phyloP scores from a whole-genome alignment of 331 rosid species.

The Dryas integrifolia region DNA sequence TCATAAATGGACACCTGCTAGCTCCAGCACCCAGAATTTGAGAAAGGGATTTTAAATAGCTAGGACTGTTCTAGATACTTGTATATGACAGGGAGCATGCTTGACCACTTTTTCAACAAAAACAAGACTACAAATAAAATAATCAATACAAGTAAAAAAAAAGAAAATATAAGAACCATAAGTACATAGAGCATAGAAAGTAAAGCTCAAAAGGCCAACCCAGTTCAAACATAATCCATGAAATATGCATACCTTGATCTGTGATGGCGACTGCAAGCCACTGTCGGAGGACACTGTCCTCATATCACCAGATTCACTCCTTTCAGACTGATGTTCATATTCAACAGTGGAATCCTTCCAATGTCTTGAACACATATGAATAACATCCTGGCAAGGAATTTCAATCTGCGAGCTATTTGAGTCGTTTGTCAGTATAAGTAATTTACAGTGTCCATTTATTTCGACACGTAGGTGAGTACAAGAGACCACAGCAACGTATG shows the following conservation, averaged over 20 bases:
- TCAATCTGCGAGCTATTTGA: slow-evolving; percentile 62
- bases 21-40: neutral
- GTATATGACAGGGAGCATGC: neutral
- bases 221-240: neutral
- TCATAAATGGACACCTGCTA: neutral
- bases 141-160: too few relatives aligned
- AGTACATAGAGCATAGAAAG: too few relatives aligned
- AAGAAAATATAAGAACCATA: neutral
- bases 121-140: neutral
- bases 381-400: slow-evolving; percentile 69
- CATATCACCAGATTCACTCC: slow-evolving; percentile 32
- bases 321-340: slow-evolving; percentile 40
- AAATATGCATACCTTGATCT: slow-evolving; percentile 46
- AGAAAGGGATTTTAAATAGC: slow-evolving; percentile 1
- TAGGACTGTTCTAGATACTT: neutral
- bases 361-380: slow-evolving; percentile 51
- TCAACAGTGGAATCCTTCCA: slow-evolving; percentile 44
- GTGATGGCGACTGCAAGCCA: slow-evolving; percentile 32
- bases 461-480: slow-evolving; percentile 46
- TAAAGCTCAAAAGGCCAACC: neutral
- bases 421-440: slow-evolving; percentile 68
- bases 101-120: neutral
- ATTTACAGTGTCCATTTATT: slow-evolving; percentile 50
- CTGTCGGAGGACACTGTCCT: slow-evolving; percentile 37
- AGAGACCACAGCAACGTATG: slow-evolving; percentile 69